Evolutionary conservation across 129 eudicot genomes (phyloP).

Genomic region (Artemisia argyi): DNA sequence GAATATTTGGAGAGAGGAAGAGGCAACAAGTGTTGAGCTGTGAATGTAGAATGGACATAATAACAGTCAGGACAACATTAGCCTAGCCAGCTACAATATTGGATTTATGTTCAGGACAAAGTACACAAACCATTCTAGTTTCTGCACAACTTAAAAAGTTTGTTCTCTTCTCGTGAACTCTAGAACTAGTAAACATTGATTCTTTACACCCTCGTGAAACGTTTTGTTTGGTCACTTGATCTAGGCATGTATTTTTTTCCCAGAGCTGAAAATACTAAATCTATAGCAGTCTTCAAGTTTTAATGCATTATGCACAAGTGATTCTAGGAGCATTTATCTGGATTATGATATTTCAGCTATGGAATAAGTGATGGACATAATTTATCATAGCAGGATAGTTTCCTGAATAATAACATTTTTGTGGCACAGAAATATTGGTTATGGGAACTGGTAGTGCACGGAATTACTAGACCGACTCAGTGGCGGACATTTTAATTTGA

Average conservation of each 20-base stretch:
- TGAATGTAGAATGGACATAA: constrained; percentile 20
- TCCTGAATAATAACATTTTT: neutral
- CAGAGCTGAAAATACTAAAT: neutral
- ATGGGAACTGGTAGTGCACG: neutral
- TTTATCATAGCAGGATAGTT: neutral
- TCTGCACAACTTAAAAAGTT: constrained; percentile 17
- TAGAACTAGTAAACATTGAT: constrained; percentile 20
- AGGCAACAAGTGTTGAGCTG: constrained; percentile 28
- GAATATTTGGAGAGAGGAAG: constrained; percentile 10
- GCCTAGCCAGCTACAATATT: constrained; percentile 31
- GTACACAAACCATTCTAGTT: constrained; percentile 9
- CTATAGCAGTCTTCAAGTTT: neutral
- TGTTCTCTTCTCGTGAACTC: constrained; percentile 25
- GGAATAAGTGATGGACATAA: neutral
- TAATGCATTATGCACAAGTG: neutral
- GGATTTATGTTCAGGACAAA: constrained; percentile 44
- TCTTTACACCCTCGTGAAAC: constrained; percentile 18
- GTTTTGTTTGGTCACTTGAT: constrained; percentile 19
- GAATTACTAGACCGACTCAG: too few relatives aligned
- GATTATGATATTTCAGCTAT: neutral
- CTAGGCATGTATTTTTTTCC: constrained; percentile 16
- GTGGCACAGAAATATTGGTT: neutral
- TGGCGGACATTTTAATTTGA: too few relatives aligned
- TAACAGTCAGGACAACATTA: constrained; percentile 33
- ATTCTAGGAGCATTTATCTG: neutral